Evolutionary conservation across 768 basidiomycete genomes (phyloP).

Genomic region (Mycena polygramma): DNA sequence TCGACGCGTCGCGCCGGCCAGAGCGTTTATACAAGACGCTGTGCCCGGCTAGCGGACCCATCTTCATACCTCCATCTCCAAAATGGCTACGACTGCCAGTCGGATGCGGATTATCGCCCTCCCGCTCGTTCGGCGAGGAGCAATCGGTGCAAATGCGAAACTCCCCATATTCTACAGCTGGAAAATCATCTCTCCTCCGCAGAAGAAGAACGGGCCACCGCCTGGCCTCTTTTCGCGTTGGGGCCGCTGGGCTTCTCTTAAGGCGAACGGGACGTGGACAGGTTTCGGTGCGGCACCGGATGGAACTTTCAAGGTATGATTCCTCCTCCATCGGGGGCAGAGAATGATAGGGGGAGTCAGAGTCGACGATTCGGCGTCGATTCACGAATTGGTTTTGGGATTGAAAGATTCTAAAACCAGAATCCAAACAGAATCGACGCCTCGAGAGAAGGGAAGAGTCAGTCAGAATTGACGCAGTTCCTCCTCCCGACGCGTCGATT

Average conservation of each 20-base stretch:
- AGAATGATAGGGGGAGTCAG: too few relatives aligned
- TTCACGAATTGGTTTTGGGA: too few relatives aligned
- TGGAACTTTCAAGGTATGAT: slow-evolving; percentile 61
- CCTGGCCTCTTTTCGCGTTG: slow-evolving; percentile 40
- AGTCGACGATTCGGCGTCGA: too few relatives aligned
- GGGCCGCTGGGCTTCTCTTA: slow-evolving; percentile 48
- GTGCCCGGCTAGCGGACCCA: neutral
- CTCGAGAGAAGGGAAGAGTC: too few relatives aligned
- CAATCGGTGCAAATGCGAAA: slow-evolving; percentile 18
- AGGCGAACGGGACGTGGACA: slow-evolving; percentile 57
- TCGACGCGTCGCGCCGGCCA: slow-evolving; percentile 11
- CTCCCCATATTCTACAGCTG: slow-evolving; percentile 60
- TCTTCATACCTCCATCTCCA: neutral
- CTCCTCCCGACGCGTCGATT: too few relatives aligned
- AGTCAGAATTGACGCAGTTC: too few relatives aligned
- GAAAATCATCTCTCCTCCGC: slow-evolving; percentile 41
- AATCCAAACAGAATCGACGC: too few relatives aligned
- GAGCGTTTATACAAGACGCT: neutral
- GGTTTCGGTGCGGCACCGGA: slow-evolving; percentile 60
- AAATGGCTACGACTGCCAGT: slow-evolving; percentile 24
- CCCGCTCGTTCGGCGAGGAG: slow-evolving; percentile 51
- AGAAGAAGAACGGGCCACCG: slow-evolving; percentile 21
- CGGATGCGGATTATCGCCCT: slow-evolving; percentile 63
- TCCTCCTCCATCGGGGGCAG: neutral
- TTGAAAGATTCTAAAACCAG: too few relatives aligned